Percentiles rank a stretch among this genome's conserved stretches.
Evolutionary conservation across 179 eudicot genomes (phyloP).

Genomic region (Corrigiola litoralis): DNA sequence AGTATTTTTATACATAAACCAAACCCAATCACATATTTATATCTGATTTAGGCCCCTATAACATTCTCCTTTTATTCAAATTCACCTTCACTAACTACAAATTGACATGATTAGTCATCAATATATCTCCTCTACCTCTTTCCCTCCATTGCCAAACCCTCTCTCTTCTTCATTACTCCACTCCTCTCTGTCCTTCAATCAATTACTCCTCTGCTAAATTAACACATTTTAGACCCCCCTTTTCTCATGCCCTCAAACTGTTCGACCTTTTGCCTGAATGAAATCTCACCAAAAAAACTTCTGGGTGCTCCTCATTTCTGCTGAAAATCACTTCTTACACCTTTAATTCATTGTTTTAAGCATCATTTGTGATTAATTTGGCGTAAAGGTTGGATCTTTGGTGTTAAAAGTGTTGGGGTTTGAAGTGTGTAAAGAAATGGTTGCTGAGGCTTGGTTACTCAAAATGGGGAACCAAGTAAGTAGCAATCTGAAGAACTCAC

Average conservation of each 20-base stretch:
- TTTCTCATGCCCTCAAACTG: neutral
- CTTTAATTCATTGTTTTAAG: neutral
- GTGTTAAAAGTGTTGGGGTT: neutral
- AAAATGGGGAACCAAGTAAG: conserved; percentile 78
- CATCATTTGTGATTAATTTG: neutral
- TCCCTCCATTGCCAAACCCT: conserved; percentile 20
- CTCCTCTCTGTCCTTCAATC: conserved; percentile 9
- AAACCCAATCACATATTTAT: neutral
- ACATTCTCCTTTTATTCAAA: neutral
- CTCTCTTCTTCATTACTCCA: conserved; percentile 24
- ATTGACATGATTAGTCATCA: too few relatives aligned
- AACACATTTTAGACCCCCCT: neutral
- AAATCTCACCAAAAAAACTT: neutral
- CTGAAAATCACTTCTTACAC: neutral
- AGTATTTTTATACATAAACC: conserved; percentile 1
- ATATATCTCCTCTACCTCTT: conserved; percentile 7
- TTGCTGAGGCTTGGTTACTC: conserved; percentile 80
- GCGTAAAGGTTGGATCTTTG: conserved; percentile 21
- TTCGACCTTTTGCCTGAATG: too few relatives aligned
- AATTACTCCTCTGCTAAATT: conserved; percentile 6
- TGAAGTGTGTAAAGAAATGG: conserved; percentile 42
- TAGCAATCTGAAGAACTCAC: conserved; percentile 59
- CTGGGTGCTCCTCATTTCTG: conserved; percentile 9
- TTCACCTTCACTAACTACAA: neutral
- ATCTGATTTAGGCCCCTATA: neutral